Evolutionary conservation across 116 monocot genomes (phyloP).

Genomic region (Dioscorea cayenensis): DNA sequence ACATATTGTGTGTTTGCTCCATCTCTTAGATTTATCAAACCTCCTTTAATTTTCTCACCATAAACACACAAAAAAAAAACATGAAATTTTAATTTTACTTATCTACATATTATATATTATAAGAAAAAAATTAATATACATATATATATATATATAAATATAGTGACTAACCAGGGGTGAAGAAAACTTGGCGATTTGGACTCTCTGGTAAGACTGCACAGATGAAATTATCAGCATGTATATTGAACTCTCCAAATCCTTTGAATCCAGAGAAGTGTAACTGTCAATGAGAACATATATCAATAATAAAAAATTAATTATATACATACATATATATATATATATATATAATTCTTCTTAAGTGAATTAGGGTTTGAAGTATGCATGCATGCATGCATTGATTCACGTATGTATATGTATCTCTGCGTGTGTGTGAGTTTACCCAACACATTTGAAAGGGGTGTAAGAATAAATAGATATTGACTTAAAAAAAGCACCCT

Average conservation of each 20-base stretch:
- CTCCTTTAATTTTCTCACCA: conserved; percentile 31
- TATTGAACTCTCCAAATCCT: conserved; percentile 52
- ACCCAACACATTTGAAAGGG: too few relatives aligned
- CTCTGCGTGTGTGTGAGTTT: too few relatives aligned
- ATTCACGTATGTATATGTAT: too few relatives aligned
- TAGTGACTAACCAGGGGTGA: conserved; percentile 47
- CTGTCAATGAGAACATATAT: conserved; percentile 16
- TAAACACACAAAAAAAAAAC: too few relatives aligned
- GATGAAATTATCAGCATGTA: conserved; percentile 77
- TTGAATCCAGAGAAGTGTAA: conserved; percentile 35
- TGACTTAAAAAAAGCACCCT: too few relatives aligned
- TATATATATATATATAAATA: background rate
- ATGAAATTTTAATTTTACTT: too few relatives aligned
- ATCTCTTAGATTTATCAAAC: conserved; percentile 70
- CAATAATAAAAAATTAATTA: too few relatives aligned
- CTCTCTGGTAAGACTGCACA: conserved; percentile 78
- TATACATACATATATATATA: too few relatives aligned
- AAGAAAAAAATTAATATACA: background rate
- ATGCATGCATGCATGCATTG: background rate
- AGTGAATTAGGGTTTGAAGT: too few relatives aligned
- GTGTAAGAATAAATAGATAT: too few relatives aligned
- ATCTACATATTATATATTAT: background rate
- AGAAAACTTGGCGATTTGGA: conserved; percentile 54
- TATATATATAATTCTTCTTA: too few relatives aligned
- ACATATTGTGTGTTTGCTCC: conserved; percentile 92